phyloP scores from a whole-genome alignment of 805 yeast genomes.

The Jamesozyma piceae region DNA sequence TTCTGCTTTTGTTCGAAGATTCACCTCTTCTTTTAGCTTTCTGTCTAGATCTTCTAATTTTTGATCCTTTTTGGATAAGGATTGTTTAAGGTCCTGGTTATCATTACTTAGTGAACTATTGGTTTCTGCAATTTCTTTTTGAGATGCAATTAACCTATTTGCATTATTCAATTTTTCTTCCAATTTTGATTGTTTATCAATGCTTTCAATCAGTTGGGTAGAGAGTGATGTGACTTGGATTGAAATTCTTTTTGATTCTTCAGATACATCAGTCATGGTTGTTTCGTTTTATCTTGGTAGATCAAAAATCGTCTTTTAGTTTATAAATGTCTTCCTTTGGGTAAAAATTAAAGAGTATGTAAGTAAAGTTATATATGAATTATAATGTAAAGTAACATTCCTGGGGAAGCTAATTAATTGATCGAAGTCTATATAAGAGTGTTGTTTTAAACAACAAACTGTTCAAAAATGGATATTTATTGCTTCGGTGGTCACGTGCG shows the following conservation, averaged over 20 bases:
- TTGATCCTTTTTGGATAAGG: conserved; percentile 12
- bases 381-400: background rate
- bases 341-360: too few species aligned
- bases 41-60: conserved; percentile 29
- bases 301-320: too few species aligned
- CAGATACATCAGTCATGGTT: conserved; percentile 16
- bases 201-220: conserved; percentile 51
- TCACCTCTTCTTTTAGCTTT: conserved; percentile 24
- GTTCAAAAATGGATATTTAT: background rate
- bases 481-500: background rate
- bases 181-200: conserved; percentile 45
- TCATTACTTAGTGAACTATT: conserved; percentile 29
- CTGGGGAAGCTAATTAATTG: background rate
- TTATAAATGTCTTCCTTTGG: too few species aligned
- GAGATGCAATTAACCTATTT: conserved; percentile 26
- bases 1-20: conserved; percentile 42
- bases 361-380: too few species aligned
- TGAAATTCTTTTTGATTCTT: conserved; percentile 38
- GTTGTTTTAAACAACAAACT: background rate
- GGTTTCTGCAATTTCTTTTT: conserved; percentile 16
- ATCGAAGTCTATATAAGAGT: background rate
- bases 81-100: conserved; percentile 27
- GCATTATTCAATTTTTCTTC: conserved; percentile 43
- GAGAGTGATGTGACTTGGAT: conserved; percentile 48
- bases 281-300: background rate